These are phyloP conservation scores for Ogataea paradorogensis DNA, from an alignment of 805 yeast species.

Conservation along the genomic window DNA sequence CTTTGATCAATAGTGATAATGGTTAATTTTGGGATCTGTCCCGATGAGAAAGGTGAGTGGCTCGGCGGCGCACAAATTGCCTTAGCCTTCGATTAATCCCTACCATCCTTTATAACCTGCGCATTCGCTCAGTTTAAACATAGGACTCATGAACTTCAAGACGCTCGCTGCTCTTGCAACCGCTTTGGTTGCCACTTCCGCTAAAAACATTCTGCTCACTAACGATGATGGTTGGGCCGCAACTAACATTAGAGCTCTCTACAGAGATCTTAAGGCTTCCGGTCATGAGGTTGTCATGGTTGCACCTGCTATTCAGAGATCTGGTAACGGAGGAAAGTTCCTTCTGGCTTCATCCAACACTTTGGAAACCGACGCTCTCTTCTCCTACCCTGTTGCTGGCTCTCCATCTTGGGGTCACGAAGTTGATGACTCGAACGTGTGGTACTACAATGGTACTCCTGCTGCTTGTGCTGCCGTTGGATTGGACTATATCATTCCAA, in stretches of 20 bases:
- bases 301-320: conserved; percentile 51
- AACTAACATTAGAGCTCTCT: conserved; percentile 55
- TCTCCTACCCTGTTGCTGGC: conserved; percentile 45
- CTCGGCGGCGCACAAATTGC: conserved; percentile 1
- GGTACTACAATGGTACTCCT: conserved; percentile 59
- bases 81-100: background rate
- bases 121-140: background rate
- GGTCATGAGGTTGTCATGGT: conserved; percentile 49
- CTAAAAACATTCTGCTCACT: conserved; percentile 46
- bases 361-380: conserved; percentile 45
- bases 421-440: conserved; percentile 37
- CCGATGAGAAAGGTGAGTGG: conserved; percentile 2
- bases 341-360: conserved; percentile 39
- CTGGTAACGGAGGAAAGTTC: conserved; percentile 56
- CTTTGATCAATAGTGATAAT: too few relatives aligned
- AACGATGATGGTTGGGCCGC: conserved; percentile 62
- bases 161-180: conserved; percentile 6
- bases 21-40: background rate
- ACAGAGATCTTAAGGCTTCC: conserved; percentile 43
- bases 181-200: conserved; percentile 14
- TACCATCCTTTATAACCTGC: conserved; percentile 2
- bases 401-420: conserved; percentile 58
- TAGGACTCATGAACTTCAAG: conserved; percentile 3
- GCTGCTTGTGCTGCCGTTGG: conserved; percentile 51
- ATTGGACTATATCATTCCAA: conserved; percentile 46